Base-by-base conservation (phyloP, 768 basidiomycete species). In the Erythrobasidium yunnanense region DNA sequence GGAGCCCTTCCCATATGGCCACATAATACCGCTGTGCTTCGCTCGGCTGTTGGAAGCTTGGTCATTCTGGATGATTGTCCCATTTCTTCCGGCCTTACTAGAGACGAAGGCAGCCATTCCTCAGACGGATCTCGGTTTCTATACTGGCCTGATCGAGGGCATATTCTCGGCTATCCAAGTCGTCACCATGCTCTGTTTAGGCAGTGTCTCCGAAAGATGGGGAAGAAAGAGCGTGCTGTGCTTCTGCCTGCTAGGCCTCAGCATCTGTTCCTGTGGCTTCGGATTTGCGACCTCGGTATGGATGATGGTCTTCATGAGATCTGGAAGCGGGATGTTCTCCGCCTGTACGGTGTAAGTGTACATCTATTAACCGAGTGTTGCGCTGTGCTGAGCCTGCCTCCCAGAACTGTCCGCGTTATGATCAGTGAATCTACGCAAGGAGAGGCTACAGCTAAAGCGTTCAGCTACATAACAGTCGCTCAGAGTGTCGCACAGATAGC, bases 201-300 rank as follows among this genome's bases (percentile, higher is more conserved):
- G 71, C 6, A 38, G 69, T 0, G 66, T 70, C 2, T 60, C 55
- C 1, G 72, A 73, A 45, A 65, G 71, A 1, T 69, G 69, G 1
- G 72, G 72, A 1, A 55, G 72, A 4, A 71, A 70, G 13, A 69
- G 68, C 0, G 71, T 73, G 0, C 32, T 73, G n/a, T 22, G 66
- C 17, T 13, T 25, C 7, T 71, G 72, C 2, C 62, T 73, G 2
- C 4, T 20, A 0, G 71, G 71, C 22, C 69, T 69, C 1, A 55
- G 63, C 30, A 13, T 69, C 6, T 68, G 62, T 1, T 62, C 65
- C 42, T 17, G 66, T 27, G 46, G 65, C 1, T 73, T 73, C 49
- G 72, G 72, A 11, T 0, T 71, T 6, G 33, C 60, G 11, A 65
- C 33, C 8, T n/a, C 7, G 2, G 66, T 73, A 8, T 17, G 33